Percentiles rank a stretch among this genome's conserved stretches.
Conservation (phyloP, 2,329 filamentous ascomycete genomes). For the Cercospora zeae-maydis region DNA sequence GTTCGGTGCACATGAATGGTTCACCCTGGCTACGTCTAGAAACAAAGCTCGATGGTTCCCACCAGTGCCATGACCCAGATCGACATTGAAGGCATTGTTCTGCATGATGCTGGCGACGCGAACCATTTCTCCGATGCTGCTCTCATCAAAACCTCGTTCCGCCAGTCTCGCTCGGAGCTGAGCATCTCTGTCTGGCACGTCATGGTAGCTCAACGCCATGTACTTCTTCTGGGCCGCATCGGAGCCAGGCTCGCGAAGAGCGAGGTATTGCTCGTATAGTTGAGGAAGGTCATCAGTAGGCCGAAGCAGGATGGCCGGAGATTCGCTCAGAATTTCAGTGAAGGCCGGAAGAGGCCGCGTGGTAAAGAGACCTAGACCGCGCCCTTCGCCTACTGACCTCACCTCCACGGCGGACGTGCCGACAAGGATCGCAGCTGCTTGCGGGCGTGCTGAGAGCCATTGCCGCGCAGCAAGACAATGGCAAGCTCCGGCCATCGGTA, state of each 20-base stretch:
- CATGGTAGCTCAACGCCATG: conserved; percentile 16
- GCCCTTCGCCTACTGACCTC: conserved; percentile 17
- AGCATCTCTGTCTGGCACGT: conserved; percentile 17
- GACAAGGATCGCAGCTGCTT: conserved; percentile 16
- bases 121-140: conserved; percentile 16
- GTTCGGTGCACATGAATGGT: conserved; percentile 27
- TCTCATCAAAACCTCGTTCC: conserved; percentile 17
- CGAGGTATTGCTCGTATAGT: conserved; percentile 21
- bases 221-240: conserved; percentile 17
- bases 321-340: conserved; percentile 20
- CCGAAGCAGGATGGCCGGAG: conserved; percentile 22
- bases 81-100: conserved; percentile 29
- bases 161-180: conserved; percentile 22
- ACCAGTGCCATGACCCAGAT: conserved; percentile 19
- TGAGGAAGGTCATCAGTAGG: conserved; percentile 27
- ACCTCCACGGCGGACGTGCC: conserved; percentile 16
- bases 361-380: conserved; percentile 26
- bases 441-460: conserved; percentile 22
- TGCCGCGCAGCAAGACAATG: conserved; percentile 13
- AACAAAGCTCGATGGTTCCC: conserved; percentile 24
- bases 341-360: conserved; percentile 15
- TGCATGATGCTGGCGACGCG: conserved; percentile 26
- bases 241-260: conserved; percentile 9
- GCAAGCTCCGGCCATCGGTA: conserved; percentile 13
- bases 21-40: conserved; percentile 22